Conservation (phyloP, 1,284 basidiomycete genomes). For the Neonothopanus nambi region DNA sequence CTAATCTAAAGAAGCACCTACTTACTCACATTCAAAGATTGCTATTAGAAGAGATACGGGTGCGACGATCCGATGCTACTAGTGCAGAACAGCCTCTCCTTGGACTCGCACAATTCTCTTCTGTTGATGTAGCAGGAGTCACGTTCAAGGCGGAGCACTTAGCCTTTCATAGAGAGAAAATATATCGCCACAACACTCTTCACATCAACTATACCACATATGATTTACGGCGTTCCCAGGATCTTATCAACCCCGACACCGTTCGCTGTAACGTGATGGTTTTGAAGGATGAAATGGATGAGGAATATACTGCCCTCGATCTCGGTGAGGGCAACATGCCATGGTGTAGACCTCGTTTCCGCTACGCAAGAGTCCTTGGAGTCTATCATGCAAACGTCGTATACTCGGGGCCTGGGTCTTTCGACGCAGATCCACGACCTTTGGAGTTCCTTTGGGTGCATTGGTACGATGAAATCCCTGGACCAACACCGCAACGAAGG, state of each 20-base stretch:
- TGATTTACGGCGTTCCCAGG: neutral
- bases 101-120: too few species aligned
- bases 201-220: slow-evolving; percentile 2
- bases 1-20: too few species aligned
- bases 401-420: neutral
- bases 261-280: neutral
- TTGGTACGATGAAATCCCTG: neutral
- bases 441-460: slow-evolving; percentile 1
- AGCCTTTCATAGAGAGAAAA: neutral
- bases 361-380: slow-evolving; percentile 20
- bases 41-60: too few species aligned
- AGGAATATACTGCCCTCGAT: too few species aligned
- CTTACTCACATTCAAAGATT: too few species aligned
- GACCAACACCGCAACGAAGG: neutral
- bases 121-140: too few species aligned
- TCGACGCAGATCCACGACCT: neutral
- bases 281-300: neutral
- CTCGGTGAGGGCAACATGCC: too few species aligned
- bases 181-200: neutral
- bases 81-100: too few species aligned
- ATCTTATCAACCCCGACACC: neutral
- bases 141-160: too few species aligned
- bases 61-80: too few species aligned
- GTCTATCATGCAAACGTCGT: slow-evolving; percentile 18
- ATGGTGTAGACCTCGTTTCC: slow-evolving; percentile 29